Conservation (phyloP, 495 filamentous ascomycete species). For the Penicillium bovifimosum region DNA sequence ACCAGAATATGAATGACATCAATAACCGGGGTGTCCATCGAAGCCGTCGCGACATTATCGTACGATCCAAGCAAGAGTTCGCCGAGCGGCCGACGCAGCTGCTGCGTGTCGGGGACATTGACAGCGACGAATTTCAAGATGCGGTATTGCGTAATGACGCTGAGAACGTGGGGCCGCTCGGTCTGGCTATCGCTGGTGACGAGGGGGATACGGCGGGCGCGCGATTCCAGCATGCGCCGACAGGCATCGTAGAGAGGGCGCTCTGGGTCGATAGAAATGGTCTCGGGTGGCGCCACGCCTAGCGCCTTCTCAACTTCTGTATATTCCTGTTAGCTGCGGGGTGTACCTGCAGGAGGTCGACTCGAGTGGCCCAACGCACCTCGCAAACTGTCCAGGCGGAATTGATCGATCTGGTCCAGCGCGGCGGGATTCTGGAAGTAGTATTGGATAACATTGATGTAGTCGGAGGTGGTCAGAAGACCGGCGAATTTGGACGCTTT, state of each 20-base stretch:
- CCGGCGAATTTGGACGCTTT: constrained; percentile 90
- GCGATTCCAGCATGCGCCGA: constrained; percentile 86
- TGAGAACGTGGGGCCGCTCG: constrained; percentile 84
- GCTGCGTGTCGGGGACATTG: constrained; percentile 86
- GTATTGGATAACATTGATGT: constrained; percentile 97
- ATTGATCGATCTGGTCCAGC: constrained; percentile 84
- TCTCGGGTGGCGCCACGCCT: constrained; percentile 85
- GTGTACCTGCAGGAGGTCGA: neutral
- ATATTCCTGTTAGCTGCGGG: neutral
- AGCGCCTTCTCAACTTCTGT: constrained; percentile 92
- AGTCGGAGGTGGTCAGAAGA: constrained; percentile 90
- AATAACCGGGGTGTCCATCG: constrained; percentile 90
- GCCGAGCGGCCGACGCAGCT: constrained; percentile 78
- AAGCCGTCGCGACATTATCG: constrained; percentile 68
- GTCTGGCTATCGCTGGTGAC: constrained; percentile 96
- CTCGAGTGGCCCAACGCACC: constrained; percentile 44
- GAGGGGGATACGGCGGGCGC: constrained; percentile 87
- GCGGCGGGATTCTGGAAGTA: constrained; percentile 97
- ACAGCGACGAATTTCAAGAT: constrained; percentile 98
- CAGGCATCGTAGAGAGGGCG: constrained; percentile 92
- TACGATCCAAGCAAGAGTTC: constrained; percentile 89
- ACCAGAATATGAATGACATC: constrained; percentile 95
- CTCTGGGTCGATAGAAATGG: constrained; percentile 88
- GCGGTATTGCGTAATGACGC: constrained; percentile 94
- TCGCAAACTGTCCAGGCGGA: constrained; percentile 86